A percentile compares a stretch with the other conserved stretches of the same genome.
phyloP scores from a whole-genome alignment of 805 yeast species.

The Saccharomyces paradoxus region DNA sequence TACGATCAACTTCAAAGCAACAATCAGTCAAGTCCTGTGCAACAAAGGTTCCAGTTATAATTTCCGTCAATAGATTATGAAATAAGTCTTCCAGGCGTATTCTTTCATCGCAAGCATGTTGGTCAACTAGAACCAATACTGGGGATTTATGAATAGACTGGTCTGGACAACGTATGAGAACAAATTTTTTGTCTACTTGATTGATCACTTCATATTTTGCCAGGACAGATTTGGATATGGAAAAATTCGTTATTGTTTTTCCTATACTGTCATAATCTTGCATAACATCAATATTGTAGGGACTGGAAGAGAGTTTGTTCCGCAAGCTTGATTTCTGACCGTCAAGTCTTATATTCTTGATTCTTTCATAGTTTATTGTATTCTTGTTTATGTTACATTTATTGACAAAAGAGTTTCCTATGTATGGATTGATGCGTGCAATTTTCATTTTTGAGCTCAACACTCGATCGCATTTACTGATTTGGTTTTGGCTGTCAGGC shows the following conservation, averaged over 20 bases:
- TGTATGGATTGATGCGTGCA: neutral
- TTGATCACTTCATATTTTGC: slow-evolving; percentile 33
- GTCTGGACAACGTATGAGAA: slow-evolving; percentile 35
- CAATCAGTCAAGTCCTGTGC: slow-evolving; percentile 9
- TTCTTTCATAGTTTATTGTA: neutral
- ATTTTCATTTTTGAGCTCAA: neutral
- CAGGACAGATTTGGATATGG: slow-evolving; percentile 14
- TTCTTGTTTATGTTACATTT: neutral
- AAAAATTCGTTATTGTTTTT: neutral
- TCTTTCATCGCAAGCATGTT: slow-evolving; percentile 82
- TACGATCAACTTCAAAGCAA: slow-evolving; percentile 13
- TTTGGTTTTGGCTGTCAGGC: neutral
- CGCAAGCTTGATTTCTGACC: neutral
- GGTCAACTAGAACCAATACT: slow-evolving; percentile 49
- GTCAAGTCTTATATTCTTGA: neutral
- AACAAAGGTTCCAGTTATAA: slow-evolving; percentile 15
- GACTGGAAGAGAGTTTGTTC: neutral
- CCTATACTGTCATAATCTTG: neutral
- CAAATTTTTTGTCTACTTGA: slow-evolving; percentile 60
- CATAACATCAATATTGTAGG: neutral
- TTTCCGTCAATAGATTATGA: slow-evolving; percentile 30
- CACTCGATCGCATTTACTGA: neutral
- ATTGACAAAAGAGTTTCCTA: neutral
- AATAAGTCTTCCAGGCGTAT: slow-evolving; percentile 48
- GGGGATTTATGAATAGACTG: slow-evolving; percentile 2